These are phyloP conservation scores for Salvia rosmarinus DNA, from an alignment of 257 asterid species.

Conservation along the genomic window DNA sequence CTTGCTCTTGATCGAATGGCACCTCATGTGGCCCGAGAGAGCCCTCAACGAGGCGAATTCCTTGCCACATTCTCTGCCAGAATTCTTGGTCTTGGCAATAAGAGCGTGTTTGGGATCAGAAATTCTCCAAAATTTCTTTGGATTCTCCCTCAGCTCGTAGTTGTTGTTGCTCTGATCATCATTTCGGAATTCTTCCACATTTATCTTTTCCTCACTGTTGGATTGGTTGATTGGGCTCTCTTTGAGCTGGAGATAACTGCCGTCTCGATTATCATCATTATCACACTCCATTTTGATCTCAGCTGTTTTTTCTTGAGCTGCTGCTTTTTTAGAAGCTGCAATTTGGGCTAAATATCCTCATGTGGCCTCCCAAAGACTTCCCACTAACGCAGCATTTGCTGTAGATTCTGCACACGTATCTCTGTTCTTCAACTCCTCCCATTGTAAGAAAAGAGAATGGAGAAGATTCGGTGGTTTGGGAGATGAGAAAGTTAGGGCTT, in stretches of 20 bases:
- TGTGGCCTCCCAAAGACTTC: slow-evolving; percentile 91
- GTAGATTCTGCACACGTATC: slow-evolving; percentile 70
- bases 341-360: slow-evolving; percentile 69
- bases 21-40: slow-evolving; percentile 78
- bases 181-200: slow-evolving; percentile 30
- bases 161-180: slow-evolving; percentile 45
- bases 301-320: slow-evolving; percentile 28
- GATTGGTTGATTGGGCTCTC: slow-evolving; percentile 34
- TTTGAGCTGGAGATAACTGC: slow-evolving; percentile 26
- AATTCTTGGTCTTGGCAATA: slow-evolving; percentile 5
- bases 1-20: slow-evolving; percentile 58
- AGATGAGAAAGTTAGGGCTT: slow-evolving; percentile 28
- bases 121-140: slow-evolving; percentile 76
- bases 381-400: slow-evolving; percentile 67
- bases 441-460: slow-evolving; percentile 30
- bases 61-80: slow-evolving; percentile 70
- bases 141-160: slow-evolving; percentile 68
- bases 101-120: slow-evolving; percentile 44
- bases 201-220: slow-evolving; percentile 42
- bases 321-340: slow-evolving; percentile 61
- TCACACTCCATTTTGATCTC: slow-evolving; percentile 34
- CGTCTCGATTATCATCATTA: slow-evolving; percentile 36
- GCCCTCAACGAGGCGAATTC: slow-evolving; percentile 66
- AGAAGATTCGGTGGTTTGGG: slow-evolving; percentile 12
- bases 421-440: slow-evolving; percentile 54